Evolutionary conservation across 1,139 yeast genomes (phyloP).

Genomic region (Suhomyces bokatorum): DNA sequence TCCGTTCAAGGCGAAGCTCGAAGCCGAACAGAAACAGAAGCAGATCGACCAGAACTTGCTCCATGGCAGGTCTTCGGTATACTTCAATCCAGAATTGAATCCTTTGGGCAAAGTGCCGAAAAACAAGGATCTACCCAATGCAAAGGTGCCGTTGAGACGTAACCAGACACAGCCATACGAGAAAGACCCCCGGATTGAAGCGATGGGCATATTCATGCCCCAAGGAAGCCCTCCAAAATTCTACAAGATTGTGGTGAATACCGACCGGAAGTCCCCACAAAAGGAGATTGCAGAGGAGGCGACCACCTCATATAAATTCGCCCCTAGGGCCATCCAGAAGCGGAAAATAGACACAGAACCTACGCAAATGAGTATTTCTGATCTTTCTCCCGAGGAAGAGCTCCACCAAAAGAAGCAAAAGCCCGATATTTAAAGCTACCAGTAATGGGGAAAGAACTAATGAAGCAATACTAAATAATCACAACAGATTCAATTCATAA

Average conservation of each 20-base stretch:
- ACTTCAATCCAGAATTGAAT: conserved; percentile 48
- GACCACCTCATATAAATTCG: conserved; percentile 3
- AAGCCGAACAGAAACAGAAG: conserved; percentile 18
- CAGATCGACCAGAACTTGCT: conserved; percentile 27
- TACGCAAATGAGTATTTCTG: conserved; percentile 6
- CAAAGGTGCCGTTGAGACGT: conserved; percentile 28
- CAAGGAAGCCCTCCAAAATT: conserved; percentile 41
- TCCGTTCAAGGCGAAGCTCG: conserved; percentile 21
- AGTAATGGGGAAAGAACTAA: too few species aligned
- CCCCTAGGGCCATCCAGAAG: conserved; percentile 9
- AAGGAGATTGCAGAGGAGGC: conserved; percentile 6
- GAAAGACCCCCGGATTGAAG: conserved; percentile 31
- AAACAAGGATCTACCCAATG: conserved; percentile 21
- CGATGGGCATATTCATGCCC: conserved; percentile 35
- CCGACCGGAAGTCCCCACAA: conserved; percentile 16
- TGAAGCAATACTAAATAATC: background rate
- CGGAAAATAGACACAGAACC: conserved; percentile 4
- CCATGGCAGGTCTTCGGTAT: conserved; percentile 42
- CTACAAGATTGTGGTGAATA: conserved; percentile 41
- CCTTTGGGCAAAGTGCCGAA: conserved; percentile 47
- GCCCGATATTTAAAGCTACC: too few species aligned
- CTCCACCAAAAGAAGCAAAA: conserved; percentile 2
- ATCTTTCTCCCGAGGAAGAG: conserved; percentile 9
- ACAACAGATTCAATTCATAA: background rate
- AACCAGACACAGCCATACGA: conserved; percentile 4